Evolutionary conservation across 169 alveolate species (phyloP).

Genomic region (Plasmodium billcollinsi): DNA sequence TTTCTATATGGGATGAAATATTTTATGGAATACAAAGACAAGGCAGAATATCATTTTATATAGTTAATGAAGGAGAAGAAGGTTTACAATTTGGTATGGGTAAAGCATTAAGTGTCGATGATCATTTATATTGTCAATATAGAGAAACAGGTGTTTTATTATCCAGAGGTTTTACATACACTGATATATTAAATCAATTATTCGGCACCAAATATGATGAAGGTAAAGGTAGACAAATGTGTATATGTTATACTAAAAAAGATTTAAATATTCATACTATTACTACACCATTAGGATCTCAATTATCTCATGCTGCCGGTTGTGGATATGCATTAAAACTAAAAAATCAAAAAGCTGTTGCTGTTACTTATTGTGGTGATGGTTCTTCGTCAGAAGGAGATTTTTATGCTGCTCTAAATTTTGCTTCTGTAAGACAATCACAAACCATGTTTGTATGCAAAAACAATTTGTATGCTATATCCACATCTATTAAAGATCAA

Average conservation of each 20-base stretch:
- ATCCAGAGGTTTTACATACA: constrained; percentile 93
- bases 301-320: constrained; percentile 97
- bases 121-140: constrained; percentile 93
- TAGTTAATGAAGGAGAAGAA: constrained; percentile 96
- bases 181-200: constrained; percentile 86
- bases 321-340: constrained; percentile 95
- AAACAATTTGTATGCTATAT: constrained; percentile 96
- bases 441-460: constrained; percentile 96
- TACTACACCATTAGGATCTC: constrained; percentile 95
- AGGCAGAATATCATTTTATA: constrained; percentile 95
- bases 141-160: constrained; percentile 95
- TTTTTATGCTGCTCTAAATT: constrained; percentile 95
- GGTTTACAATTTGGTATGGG: constrained; percentile 95
- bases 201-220: constrained; percentile 89
- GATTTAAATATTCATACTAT: constrained; percentile 92
- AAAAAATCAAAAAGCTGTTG: constrained; percentile 88
- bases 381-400: constrained; percentile 99
- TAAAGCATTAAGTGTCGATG: constrained; percentile 91
- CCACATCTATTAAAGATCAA: constrained; percentile 95
- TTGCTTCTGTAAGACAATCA: constrained; percentile 93
- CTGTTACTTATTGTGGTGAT: constrained; percentile 96
- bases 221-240: constrained; percentile 98
- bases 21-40: constrained; percentile 91
- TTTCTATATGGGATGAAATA: constrained; percentile 88
- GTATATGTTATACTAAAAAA: constrained; percentile 94